Evolutionary conservation across 2,329 filamentous ascomycete genomes (phyloP).

Genomic region (Fusarium domesticum): DNA sequence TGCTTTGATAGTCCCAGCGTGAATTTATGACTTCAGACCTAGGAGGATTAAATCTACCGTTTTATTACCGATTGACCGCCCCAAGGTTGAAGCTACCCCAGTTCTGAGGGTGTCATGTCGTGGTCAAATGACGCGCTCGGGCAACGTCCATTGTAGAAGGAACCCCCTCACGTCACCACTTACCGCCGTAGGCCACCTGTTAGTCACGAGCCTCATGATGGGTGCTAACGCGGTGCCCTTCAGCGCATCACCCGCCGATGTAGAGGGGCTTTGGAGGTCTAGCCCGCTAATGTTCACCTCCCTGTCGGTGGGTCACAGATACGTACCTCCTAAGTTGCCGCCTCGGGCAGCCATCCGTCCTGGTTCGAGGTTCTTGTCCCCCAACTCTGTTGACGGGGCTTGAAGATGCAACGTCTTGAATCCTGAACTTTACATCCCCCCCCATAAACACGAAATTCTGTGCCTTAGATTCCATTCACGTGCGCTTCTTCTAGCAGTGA

Average conservation of each 20-base stretch:
- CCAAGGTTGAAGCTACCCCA: background rate
- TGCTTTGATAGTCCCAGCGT: too few species aligned
- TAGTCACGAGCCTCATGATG: constrained; percentile 22
- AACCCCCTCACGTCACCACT: constrained; percentile 15
- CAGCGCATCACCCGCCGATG: constrained; percentile 10
- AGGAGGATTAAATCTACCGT: background rate
- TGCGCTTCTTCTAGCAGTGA: background rate
- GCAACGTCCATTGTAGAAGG: constrained; percentile 6
- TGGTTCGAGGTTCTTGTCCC: constrained; percentile 18
- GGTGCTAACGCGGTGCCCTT: constrained; percentile 10
- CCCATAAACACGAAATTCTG: background rate
- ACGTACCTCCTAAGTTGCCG: constrained; percentile 19
- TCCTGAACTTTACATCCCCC: constrained; percentile 2
- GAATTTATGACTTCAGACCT: too few species aligned
- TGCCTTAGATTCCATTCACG: background rate
- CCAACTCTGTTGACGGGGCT: constrained; percentile 8
- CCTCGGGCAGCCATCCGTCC: constrained; percentile 27
- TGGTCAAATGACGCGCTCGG: constrained; percentile 26
- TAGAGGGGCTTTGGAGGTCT: background rate
- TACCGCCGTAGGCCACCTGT: background rate
- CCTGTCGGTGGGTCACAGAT: background rate
- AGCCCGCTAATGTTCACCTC: background rate
- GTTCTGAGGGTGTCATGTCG: constrained; percentile 15
- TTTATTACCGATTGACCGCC: constrained; percentile 1
- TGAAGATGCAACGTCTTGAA: constrained; percentile 7